These are phyloP conservation scores for Fusarium camptoceras DNA, from an alignment of 2,329 filamentous ascomycete genomes.

Conservation along the genomic window DNA sequence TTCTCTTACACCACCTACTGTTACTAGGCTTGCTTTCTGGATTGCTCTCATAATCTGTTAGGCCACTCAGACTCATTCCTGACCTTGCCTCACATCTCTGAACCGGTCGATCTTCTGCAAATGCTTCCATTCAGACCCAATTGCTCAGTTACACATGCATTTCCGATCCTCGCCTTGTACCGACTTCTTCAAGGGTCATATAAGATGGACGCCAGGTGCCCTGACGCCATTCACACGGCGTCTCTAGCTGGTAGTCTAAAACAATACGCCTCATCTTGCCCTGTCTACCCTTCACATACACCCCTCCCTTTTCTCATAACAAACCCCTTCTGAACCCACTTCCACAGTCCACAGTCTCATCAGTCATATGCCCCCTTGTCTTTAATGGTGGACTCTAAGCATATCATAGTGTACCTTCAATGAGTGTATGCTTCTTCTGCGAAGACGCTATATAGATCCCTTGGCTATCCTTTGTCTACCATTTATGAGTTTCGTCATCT, in stretches of 20 bases:
- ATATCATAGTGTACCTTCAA: slow-evolving; percentile 33
- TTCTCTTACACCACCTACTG: slow-evolving; percentile 19
- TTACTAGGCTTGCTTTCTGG: slow-evolving; percentile 17
- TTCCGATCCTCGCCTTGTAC: slow-evolving; percentile 9
- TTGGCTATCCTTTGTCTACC: slow-evolving; percentile 39
- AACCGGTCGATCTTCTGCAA: slow-evolving; percentile 4
- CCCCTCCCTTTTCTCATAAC: slow-evolving; percentile 30
- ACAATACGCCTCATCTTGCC: slow-evolving; percentile 44
- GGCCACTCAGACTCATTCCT: slow-evolving; percentile 39
- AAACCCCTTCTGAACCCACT: slow-evolving; percentile 26
- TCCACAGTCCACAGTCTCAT: slow-evolving; percentile 36
- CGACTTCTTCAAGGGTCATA: slow-evolving; percentile 14
- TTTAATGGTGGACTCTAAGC: slow-evolving; percentile 36
- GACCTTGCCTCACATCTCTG: slow-evolving; percentile 32
- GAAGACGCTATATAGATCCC: slow-evolving; percentile 45
- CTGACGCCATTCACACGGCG: slow-evolving; percentile 41
- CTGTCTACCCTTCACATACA: slow-evolving; percentile 35
- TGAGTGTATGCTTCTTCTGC: slow-evolving; percentile 36
- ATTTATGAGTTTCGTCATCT: slow-evolving; percentile 44
- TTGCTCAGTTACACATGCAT: slow-evolving; percentile 24
- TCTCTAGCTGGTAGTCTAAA: slow-evolving; percentile 40
- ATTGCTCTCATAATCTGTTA: slow-evolving; percentile 30
- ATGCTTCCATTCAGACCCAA: slow-evolving; percentile 4
- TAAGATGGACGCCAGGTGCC: slow-evolving; percentile 16
- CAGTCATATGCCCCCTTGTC: slow-evolving; percentile 44